Base-by-base conservation (phyloP, 441 rosid genomes). In the Melastoma candidum region DNA sequence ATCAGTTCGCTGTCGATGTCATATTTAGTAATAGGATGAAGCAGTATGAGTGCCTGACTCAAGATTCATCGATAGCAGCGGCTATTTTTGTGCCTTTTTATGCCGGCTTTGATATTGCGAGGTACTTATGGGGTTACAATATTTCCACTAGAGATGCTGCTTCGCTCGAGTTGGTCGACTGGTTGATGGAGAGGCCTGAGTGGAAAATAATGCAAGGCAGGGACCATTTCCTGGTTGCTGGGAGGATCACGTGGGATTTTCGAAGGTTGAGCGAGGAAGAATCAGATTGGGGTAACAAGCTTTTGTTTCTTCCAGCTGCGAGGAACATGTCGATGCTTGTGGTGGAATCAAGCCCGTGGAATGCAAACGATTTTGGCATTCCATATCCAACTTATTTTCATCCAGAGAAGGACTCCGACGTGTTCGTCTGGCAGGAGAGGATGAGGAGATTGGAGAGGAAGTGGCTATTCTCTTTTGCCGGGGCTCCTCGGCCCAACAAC, bases 141-240 rank as follows among this genome's bases (percentile, higher is more conserved):
- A 1, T 39, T 3, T 52, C 56, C 0, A 45, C 43, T 11, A 52
- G 56, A 12, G 56, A 52, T 2, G 56, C 27, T 45, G 43, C 46
- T 7, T 43, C 56, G 4, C 43, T 52, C 9, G 56, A 52, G 39
- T 26, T 90, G 1, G 68, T 70, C 13, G 63, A 22, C 14, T 78
- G 82, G 84, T 66, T 78, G 2, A 59, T 62, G 2, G 43, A 49
- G 7, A 75, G 50, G 56, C 73, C 82, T 0, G 84, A 77, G 51
- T 78, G 87, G 84, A 64, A 29, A 32, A 32, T 32, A 6, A 32
- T 32, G 41, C 41, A 4, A 32, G 41, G 41, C 41, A 2, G 41
- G 41, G 41, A 32, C 41, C 41, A 32, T 32, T 32, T 32, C 41
- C 41, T 32, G 1, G 41, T 32, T 32, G 41, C 41, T 32, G 41